Evolutionary conservation across 1,284 basidiomycete species (phyloP).

Genomic region (Neotropicomus parvogracilis): DNA sequence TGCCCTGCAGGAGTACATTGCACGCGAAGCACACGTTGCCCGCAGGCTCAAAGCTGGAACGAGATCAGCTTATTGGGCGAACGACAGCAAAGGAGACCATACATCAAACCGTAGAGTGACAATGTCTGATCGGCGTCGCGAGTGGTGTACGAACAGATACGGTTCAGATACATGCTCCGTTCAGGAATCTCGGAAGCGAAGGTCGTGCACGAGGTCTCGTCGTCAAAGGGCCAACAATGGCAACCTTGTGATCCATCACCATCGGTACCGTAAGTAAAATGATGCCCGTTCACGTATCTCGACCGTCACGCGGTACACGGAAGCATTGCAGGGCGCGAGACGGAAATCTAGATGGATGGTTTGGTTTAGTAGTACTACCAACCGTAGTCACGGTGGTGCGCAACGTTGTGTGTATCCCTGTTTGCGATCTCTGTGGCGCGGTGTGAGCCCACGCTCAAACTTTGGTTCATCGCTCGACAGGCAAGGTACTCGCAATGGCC

Average conservation of each 20-base stretch:
- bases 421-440: slow-evolving; percentile 25
- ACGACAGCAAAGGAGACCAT: not conserved
- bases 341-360: no score
- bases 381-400: no score
- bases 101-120: no score
- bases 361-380: no score
- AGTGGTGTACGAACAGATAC: no score
- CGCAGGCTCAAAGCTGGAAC: slow-evolving; percentile 2
- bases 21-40: slow-evolving; percentile 23
- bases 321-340: no score
- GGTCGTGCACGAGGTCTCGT: slow-evolving; percentile 22
- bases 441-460: slow-evolving; percentile 22
- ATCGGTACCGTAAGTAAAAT: slow-evolving; percentile 34
- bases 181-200: slow-evolving; percentile 27
- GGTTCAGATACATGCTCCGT: slow-evolving; percentile 20
- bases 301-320: slow-evolving; percentile 25
- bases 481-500: slow-evolving; percentile 28
- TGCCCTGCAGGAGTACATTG: slow-evolving; percentile 14
- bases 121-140: no score
- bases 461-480: slow-evolving; percentile 18
- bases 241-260: slow-evolving; percentile 26
- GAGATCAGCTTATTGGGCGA: not conserved
- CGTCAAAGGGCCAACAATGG: slow-evolving; percentile 25
- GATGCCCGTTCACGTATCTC: slow-evolving; percentile 30
- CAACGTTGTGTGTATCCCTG: slow-evolving; percentile 27